Evolutionary conservation across 495 filamentous ascomycete genomes (phyloP), one percentile per base, ranked within the genome.

Genomic region (Lepidopterella palustris): DNA sequence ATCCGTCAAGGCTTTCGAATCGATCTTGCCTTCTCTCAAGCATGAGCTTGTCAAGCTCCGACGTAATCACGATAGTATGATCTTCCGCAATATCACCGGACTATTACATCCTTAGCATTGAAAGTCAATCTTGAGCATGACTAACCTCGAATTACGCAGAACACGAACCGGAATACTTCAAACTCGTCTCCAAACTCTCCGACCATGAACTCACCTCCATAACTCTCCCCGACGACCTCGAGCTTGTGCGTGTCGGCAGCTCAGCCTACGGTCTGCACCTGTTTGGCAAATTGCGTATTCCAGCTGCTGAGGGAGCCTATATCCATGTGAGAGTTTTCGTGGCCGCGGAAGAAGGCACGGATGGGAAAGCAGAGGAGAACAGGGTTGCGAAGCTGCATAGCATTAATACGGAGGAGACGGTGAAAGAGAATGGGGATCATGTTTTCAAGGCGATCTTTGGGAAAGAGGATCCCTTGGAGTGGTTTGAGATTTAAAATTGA

Each of bases 251-350:
- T 39, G 76, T 82, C 4, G 81, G 74, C 27, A 66, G 63, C 5
- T 75, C 76, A 0, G 78, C 79, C 1, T 84, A 84, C 63, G 81
- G 82, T 1, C 61, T 80, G 10, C 79, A 82, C 65, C 63, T 85
- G 15, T 80, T 85, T 59, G 80, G 80, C 62, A 82, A 82, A 62
- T 66, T 84, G 45, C 75, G 74, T 21, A 68, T 84, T 25, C 79
- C 77, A 4, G 72, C 71, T 23, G 57, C 55, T 18, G 57, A 72
- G 9, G 63, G 68, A 18, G 64, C 58, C 26, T 73, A 73, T 51
- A 70, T 74, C 11, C 66, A 70, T 35, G 61, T 83, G 60, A 75
- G 80, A 35, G 68, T 78, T 28, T 83, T 83, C 66, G 73, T 77
- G 20, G 69, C 73, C 3, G 77, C 74, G 15, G 72, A 71, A 35